Base-by-base conservation (phyloP, 75 land plant genomes). In the Selaginella moellendorffii region DNA sequence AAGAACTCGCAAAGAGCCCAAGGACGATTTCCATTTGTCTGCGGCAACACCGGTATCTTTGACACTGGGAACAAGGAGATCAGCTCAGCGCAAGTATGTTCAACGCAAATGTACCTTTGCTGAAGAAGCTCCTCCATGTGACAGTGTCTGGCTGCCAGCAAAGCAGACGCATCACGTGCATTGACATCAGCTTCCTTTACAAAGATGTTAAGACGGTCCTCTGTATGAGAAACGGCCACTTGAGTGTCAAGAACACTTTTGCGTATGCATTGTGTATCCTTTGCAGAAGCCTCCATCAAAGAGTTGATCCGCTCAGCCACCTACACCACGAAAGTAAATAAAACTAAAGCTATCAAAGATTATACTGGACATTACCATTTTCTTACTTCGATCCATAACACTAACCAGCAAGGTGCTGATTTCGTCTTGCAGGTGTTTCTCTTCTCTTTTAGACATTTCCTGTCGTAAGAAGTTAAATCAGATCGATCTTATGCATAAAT, bases 321-420 rank as follows among this genome's bases (percentile, higher is more conserved):
- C 46, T 36, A 36, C 46, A 36, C 46, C 10, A 36, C 46, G 46
- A 36, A 36, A 36, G 5, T 5, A 36, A 14, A 5, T 36, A 5
- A 5, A 14, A 36, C 14, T 14, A 5, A 5, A 5, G 46, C 46
- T 36, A 36, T 14, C 5, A 14, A 27, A 66, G 21, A 26, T 14
- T 56, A 23, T 65, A n/a, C 9, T 61, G 1, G 28, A 19, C 58
- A 68, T 61, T 75, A 95, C 99, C 78, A 95, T 65, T 24, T 76
- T 63, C 54, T 81, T 80, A 74, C 85, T 84, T 62, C 87, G 72
- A 46, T 87, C 73, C 72, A 76, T 79, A 63, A 88, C 80, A 63
- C 61, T 74, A 0, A 86, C 82, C 61, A 95, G 75, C 82, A 95
- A 68, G 66, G 76, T 83, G n/a, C 88, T 80, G 29, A 95, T 82